Evolutionary conservation across 2,329 filamentous ascomycete genomes (phyloP).

Genomic region (Chrysoporthe deuterocubensis): DNA sequence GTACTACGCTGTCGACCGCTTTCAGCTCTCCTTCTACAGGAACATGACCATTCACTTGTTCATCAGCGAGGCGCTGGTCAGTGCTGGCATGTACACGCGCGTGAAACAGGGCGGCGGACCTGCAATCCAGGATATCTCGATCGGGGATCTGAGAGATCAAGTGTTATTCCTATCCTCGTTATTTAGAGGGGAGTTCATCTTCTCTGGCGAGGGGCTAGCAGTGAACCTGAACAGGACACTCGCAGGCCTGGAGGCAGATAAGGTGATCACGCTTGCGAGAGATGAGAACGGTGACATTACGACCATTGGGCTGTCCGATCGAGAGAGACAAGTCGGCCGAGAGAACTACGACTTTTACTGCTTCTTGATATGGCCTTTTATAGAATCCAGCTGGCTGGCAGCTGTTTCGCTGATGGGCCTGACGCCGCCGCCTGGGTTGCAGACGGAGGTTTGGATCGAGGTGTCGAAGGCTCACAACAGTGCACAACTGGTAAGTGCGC

Average conservation of each 20-base stretch:
- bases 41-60: conserved; percentile 99
- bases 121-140: conserved; percentile 76
- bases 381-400: conserved; percentile 91
- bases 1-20: conserved; percentile 92
- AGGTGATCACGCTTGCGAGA: conserved; percentile 71
- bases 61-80: conserved; percentile 89
- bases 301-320: conserved; percentile 73
- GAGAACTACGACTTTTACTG: conserved; percentile 99
- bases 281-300: conserved; percentile 60
- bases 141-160: conserved; percentile 73
- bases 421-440: conserved; percentile 66
- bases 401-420: conserved; percentile 87
- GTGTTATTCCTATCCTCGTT: conserved; percentile 90
- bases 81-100: conserved; percentile 84
- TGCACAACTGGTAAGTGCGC: conserved; percentile 71
- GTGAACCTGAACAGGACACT: conserved; percentile 83
- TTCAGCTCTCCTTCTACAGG: conserved; percentile 96
- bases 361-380: conserved; percentile 98
- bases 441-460: conserved; percentile 78
- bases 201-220: conserved; percentile 81
- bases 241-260: conserved; percentile 74
- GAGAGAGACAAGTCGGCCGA: conserved; percentile 76
- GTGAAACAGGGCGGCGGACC: conserved; percentile 92
- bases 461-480: conserved; percentile 77
- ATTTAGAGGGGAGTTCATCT: conserved; percentile 97